A percentile compares a stretch with the other conserved stretches of the same genome.
Evolutionary conservation across 106 monocot genomes (phyloP).

Genomic region (Dioscorea zingiberensis): DNA sequence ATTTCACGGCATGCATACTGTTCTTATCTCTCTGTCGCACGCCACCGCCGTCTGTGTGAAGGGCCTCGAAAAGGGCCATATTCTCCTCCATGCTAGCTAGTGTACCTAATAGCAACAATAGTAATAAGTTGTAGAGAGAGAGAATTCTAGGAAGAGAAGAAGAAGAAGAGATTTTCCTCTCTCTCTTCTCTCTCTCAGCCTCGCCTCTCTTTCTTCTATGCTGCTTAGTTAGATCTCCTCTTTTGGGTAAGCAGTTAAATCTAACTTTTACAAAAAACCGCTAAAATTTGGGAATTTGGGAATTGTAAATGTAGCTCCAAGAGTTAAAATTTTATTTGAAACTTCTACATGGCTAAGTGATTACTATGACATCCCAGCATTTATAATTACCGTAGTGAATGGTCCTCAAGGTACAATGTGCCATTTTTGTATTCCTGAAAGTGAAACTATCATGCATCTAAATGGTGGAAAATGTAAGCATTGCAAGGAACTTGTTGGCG

Average conservation of each 20-base stretch:
- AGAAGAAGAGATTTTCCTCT: background rate
- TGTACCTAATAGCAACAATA: background rate
- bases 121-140: background rate
- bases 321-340: too few relatives aligned
- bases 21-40: constrained; percentile 32
- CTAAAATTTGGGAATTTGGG: too few relatives aligned
- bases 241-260: constrained; percentile 7
- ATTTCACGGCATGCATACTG: constrained; percentile 34
- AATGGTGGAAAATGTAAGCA: too few relatives aligned
- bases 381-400: too few relatives aligned
- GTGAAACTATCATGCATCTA: too few relatives aligned
- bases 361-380: too few relatives aligned
- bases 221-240: constrained; percentile 6
- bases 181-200: constrained; percentile 10
- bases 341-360: too few relatives aligned
- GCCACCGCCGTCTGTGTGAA: constrained; percentile 18
- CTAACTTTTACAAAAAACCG: constrained; percentile 9
- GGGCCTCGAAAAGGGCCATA: background rate
- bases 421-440: too few relatives aligned
- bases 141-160: background rate
- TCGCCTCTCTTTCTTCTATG: background rate
- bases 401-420: too few relatives aligned
- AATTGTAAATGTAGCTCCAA: too few relatives aligned
- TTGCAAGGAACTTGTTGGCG: too few relatives aligned
- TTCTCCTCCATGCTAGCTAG: background rate